Evolutionary conservation across 257 asterid genomes (phyloP), one percentile per base, ranked within the genome.

Genomic region (Nicotiana benthamiana): DNA sequence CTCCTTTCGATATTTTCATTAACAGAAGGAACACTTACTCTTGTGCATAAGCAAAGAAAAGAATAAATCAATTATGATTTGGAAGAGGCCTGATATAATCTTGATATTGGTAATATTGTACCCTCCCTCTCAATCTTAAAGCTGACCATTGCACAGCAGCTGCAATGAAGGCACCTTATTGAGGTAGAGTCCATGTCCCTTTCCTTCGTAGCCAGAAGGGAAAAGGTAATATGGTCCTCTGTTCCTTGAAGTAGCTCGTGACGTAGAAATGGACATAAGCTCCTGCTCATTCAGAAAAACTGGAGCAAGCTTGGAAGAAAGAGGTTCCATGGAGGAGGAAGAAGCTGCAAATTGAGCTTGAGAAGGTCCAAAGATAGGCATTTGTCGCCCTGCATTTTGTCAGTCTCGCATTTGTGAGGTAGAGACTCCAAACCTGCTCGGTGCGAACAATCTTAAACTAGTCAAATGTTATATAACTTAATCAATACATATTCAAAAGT

Each of bases 261-360:
- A 72, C 11, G 87, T 18, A 77, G 82, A 59, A 7, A 82, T 40
- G 20, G 89, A 70, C 79, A 85, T 80, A 57, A 83, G 27, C 80
- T 75, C 83, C 83, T 86, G 97, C 65, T 86, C 91, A 16, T 86
- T 87, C 75, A 77, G 88, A 7, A 83, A 53, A 76, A 61, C 83
- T 22, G 84, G 90, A 20, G 83, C 89, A 74, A 86, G 79, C 66
- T 88, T 89, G 20, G 88, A 63, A 63, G 88, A 88, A 1, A 79
- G 80, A 59, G 43, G 22, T 67, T 83, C 88, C 27, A 61, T 22
- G 5, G 93, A 84, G 77, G 92, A 81, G 52, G 70, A 85, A 83
- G 92, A 70, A 77, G 80, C 89, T 32, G 89, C 89, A 78, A 88
- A 88, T 75, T 83, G 82, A 46, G 86, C 64, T 36, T 89, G 97